Base-by-base conservation (phyloP, 2,329 filamentous ascomycete species). In the Aspergillus ochraceus region DNA sequence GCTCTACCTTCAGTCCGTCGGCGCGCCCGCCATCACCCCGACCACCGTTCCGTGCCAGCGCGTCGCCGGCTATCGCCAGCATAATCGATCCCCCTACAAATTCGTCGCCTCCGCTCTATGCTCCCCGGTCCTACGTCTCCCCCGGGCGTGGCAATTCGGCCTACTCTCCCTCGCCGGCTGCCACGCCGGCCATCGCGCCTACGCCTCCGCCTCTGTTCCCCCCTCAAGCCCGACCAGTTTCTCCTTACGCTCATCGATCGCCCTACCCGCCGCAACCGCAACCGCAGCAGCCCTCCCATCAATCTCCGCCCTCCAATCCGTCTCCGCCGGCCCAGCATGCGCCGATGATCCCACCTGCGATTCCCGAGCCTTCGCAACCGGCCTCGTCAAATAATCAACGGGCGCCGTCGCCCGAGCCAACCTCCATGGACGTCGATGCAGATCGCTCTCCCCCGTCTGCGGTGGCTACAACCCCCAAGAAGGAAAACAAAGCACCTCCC, bases 61-160 rank as follows among this genome's bases (percentile, higher is more conserved):
- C 90, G 45, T 97, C 94, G 4, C 93, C 94, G 1, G 94, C 94
- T 2, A 97, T 97, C 66, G 89, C 92, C 6, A 96, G 91, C 76
- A 84, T 97, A 59, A 91, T 97, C 54, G 92, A 97, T 66, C 90
- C 89, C 71, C 74, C 67, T 62, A 67, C 74, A 32, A 71, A 73
- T 70, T 71, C 54, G 51, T 57, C 70, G 5, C 72, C 73, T 39
- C 63, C 67, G 2, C 54, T 70, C n/a, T 73, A 74, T 58, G 63
- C 69, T 29, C 59, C 63, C 17, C 68, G 68, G 3, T 62, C 67
- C 9, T 72, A 72, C 55, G 61, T 68, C 6, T 70, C 72, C 6
- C 71, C 72, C 6, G 63, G 62, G 22, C 66, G 70, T 64, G 66
- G 66, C 58, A 64, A 66, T 14, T 59, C 68, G 26, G 55, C 61